Evolutionary conservation across 345 rosid species (phyloP), one percentile per base, ranked within the genome.

Genomic region (Salix udensis): DNA sequence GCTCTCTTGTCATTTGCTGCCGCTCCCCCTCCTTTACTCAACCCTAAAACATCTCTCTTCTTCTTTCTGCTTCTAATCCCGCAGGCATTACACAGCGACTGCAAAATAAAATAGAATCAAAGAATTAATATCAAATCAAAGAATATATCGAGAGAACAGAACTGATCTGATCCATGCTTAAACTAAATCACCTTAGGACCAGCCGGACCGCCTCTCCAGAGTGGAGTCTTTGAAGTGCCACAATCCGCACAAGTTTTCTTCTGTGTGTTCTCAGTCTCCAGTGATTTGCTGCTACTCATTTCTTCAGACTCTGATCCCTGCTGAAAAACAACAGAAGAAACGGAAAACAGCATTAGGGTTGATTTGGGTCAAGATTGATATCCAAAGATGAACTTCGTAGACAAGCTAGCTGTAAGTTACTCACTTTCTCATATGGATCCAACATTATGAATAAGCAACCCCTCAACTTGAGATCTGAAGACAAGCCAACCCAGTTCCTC

Each of bases 151-250:
- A 48, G 2, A 26, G 3, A 11, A 26, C 48, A 24, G 5, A 15
- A 7, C 8, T 55, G 68, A 66, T 24, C 71, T 14, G 44, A 50
- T 5, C 14, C 2, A 18, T 26, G 15, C 39, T 1, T 1, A 13
- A 65, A n/a, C 4, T 7, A 13, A 31, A 37, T 46, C 64, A 91
- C 99, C 97, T 94, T 96, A 5, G 99, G 99, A 1, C 99, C 99
- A 0, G 99, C 95, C 10, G 99, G 99, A 7, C 99, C 99, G 7
- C 98, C 95, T 5, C 99, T 85, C 99, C 99, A 96, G 0, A 96
- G 92, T 61, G 99, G 99, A 67, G 99, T 96, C 58, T 91, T 90
- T 4, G 91, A 30, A 26, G 99, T 96, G 1, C 97, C 97, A 55
- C 99, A 96, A 86, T 94, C 97, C 9, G 94, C 90, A 70, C 99